Evolutionary conservation across 2,329 filamentous ascomycete species (phyloP).

Genomic region (Tolypocladium pustulatum): DNA sequence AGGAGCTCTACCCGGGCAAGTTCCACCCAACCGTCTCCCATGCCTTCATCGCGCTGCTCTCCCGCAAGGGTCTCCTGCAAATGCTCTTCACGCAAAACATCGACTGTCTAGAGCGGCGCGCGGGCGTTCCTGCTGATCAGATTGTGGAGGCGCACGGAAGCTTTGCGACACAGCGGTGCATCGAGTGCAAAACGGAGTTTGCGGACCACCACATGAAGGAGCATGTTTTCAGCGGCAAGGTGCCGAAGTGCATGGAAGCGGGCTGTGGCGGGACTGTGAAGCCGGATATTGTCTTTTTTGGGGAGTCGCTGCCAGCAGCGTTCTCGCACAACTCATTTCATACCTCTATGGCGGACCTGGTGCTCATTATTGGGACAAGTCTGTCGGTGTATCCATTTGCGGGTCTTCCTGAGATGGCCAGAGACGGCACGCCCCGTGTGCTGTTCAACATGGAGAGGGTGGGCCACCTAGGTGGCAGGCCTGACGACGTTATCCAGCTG

Average conservation of each 20-base stretch:
- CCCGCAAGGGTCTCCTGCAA: slow-evolving; percentile 65
- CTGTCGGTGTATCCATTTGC: slow-evolving; percentile 85
- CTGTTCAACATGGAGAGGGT: slow-evolving; percentile 83
- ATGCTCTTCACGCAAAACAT: slow-evolving; percentile 98
- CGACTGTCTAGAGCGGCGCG: slow-evolving; percentile 81
- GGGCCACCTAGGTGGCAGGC: slow-evolving; percentile 62
- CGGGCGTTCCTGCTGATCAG: slow-evolving; percentile 68
- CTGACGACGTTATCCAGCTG: slow-evolving; percentile 77
- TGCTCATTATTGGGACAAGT: slow-evolving; percentile 83
- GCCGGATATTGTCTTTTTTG: slow-evolving; percentile 92
- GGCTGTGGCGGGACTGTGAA: slow-evolving; percentile 74
- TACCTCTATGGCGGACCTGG: slow-evolving; percentile 57
- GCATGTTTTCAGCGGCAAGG: slow-evolving; percentile 53
- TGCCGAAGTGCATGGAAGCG: slow-evolving; percentile 55
- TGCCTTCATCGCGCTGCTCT: slow-evolving; percentile 74
- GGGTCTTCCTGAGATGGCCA: slow-evolving; percentile 56
- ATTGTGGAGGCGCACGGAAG: slow-evolving; percentile 94
- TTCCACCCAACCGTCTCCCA: slow-evolving; percentile 86
- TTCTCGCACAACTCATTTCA: slow-evolving; percentile 29
- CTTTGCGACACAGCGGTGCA: slow-evolving; percentile 83
- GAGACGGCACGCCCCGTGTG: slow-evolving; percentile 57
- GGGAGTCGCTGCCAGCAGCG: slow-evolving; percentile 47
- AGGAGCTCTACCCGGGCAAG: slow-evolving; percentile 83
- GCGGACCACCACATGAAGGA: slow-evolving; percentile 64
- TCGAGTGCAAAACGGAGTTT: slow-evolving; percentile 69